A percentile compares a stretch with the other conserved stretches of the same genome.
Evolutionary conservation across 768 basidiomycete species (phyloP).

Genomic region (Amanita inopinata): DNA sequence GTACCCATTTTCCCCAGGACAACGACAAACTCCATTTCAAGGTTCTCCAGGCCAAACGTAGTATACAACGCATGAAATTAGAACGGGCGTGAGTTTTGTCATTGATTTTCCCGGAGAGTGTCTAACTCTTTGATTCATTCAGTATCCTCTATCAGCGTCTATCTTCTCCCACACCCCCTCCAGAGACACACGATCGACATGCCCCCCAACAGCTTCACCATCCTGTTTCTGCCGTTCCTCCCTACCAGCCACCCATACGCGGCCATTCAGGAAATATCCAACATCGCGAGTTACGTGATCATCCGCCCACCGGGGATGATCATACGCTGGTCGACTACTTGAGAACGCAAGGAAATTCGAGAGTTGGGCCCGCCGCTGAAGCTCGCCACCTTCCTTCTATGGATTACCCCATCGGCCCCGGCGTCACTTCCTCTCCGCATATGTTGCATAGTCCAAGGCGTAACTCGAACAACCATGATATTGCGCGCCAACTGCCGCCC

Average conservation of each 20-base stretch:
- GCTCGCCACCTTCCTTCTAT: constrained; percentile 38
- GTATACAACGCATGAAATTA: constrained; percentile 79
- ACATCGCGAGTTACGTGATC: constrained; percentile 29
- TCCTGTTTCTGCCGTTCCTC: constrained; percentile 25
- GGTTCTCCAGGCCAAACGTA: constrained; percentile 68
- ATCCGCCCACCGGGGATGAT: constrained; percentile 36
- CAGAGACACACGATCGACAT: constrained; percentile 34
- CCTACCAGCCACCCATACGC: constrained; percentile 25
- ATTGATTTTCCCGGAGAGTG: constrained; percentile 11
- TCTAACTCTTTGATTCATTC: constrained; percentile 7
- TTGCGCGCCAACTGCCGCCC: constrained; percentile 37
- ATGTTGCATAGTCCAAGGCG: constrained; percentile 33
- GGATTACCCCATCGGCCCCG: constrained; percentile 39
- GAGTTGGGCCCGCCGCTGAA: constrained; percentile 37
- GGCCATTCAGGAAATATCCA: constrained; percentile 25
- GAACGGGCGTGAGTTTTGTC: constrained; percentile 69
- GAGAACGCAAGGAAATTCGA: constrained; percentile 37
- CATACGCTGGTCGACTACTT: constrained; percentile 38
- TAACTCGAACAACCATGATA: constrained; percentile 31
- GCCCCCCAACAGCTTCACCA: constrained; percentile 22
- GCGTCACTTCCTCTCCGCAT: constrained; percentile 28
- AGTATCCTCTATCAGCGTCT: constrained; percentile 75
- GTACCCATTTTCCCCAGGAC: constrained; percentile 38
- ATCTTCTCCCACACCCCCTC: constrained; percentile 48
- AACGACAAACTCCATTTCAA: constrained; percentile 84